A percentile compares a stretch with the other conserved stretches of the same genome.
Evolutionary conservation across 2,329 filamentous ascomycete species (phyloP).

Genomic region (Eutypella sp.): DNA sequence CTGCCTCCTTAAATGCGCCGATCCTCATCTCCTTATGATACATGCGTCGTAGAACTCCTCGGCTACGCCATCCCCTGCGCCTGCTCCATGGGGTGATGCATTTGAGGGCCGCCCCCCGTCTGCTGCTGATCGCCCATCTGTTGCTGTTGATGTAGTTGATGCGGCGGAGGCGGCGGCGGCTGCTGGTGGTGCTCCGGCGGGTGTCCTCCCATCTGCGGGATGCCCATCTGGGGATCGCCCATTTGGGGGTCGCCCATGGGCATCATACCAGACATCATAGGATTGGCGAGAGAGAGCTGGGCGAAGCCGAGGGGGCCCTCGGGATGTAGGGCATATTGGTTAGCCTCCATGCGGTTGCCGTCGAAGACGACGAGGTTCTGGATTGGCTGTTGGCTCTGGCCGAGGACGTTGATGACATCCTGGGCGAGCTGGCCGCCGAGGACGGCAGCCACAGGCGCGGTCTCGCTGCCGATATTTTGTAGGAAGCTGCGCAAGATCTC

Average conservation of each 20-base stretch:
- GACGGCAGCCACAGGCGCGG: constrained; percentile 83
- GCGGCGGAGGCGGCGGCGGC: no score
- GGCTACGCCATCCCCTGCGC: no score
- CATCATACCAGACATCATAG: constrained; percentile 10
- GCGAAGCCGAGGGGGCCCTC: constrained; percentile 49
- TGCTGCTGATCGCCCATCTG: no score
- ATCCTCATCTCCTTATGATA: no score
- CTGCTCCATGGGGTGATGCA: no score
- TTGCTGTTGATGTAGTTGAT: no score
- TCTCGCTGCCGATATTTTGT: constrained; percentile 77
- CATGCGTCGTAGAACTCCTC: no score
- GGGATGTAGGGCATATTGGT: constrained; percentile 78
- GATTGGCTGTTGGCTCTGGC: constrained; percentile 85
- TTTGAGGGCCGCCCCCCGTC: no score
- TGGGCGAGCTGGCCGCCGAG: constrained; percentile 88
- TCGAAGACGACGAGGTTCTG: constrained; percentile 95
- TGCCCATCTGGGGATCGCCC: not conserved
- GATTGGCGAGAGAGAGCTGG: constrained; percentile 32
- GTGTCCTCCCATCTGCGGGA: not conserved
- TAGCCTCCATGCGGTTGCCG: constrained; percentile 71
- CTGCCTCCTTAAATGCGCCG: no score
- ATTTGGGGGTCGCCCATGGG: constrained; percentile 7
- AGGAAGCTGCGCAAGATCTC: constrained; percentile 79
- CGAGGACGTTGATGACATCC: constrained; percentile 94
- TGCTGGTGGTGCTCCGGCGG: no score